Evolutionary conservation across 2,329 filamentous ascomycete species (phyloP), one percentile per base, ranked within the genome.

Genomic region (Nemania abortiva): DNA sequence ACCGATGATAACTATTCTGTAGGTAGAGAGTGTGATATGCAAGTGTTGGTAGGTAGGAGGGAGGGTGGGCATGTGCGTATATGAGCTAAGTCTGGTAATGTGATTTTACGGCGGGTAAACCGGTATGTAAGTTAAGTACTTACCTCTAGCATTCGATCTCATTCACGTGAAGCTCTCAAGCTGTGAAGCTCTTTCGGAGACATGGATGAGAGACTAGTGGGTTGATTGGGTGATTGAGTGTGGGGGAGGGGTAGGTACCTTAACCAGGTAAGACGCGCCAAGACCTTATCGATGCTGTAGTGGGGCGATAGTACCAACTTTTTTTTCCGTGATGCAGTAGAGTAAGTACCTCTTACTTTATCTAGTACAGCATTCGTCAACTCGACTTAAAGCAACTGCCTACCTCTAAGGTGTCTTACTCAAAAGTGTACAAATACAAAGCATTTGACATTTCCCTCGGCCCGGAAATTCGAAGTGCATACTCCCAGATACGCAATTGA

Each of bases 291-390:
- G 45, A 6, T 52, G 34, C 18, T 27, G 20, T 22, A 58, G 64
- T 65, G 68, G 68, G 68, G 52, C 61, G 27, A 70, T 59, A 65
- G 62, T 24, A 34, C 34, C 63, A 42, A 66, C n/a, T 52, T 54
- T 69, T 71, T 69, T 65, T 70, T 56, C 54, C 27, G 6, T 47
- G 15, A 37, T 37, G 34, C n/a, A 27, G 22, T 20, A 18, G 18
- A 53, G 50, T 11, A 11, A 37, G 34, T 37, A 27, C 24, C 24
- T n/a, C n/a, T n/a, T n/a, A n/a, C n/a, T n/a, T n/a, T 27, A 27
- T 5, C 5, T 27, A 53, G 50, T 11, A 11, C 6, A 37, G 34
- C 11, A 6, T 37, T 37, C 34, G 34, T 37, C 7, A 11, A 37
- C 34, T 37, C 11, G 34, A 42, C 13, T 9, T 11, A 42, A 15